Conservation (phyloP, 2,329 filamentous ascomycete genomes). For the Sordariomycetes sp. region DNA sequence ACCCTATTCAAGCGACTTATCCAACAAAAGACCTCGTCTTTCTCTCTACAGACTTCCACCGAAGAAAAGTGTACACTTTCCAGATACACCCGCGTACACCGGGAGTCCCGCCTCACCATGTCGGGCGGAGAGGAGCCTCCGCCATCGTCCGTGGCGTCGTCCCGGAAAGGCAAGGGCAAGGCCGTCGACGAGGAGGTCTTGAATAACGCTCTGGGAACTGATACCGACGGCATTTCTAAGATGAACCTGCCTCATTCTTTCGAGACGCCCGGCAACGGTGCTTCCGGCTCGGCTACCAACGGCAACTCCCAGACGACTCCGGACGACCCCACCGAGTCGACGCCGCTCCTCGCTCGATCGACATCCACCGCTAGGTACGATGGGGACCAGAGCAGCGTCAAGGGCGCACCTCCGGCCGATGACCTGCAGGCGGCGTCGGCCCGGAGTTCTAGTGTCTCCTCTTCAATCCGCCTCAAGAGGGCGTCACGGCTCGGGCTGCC, state of each 20-base stretch:
- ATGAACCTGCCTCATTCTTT: too few relatives aligned
- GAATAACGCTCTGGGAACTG: too few relatives aligned
- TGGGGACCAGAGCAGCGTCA: slow-evolving; percentile 12
- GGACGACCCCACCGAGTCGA: slow-evolving; percentile 24
- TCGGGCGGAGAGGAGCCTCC: not conserved
- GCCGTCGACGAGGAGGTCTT: not conserved
- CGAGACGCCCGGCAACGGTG: too few relatives aligned
- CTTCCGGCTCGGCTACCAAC: too few relatives aligned
- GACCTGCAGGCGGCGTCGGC: slow-evolving; percentile 16
- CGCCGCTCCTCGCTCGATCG: slow-evolving; percentile 33
- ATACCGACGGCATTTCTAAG: too few relatives aligned
- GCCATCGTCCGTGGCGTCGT: not conserved
- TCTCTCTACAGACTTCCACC: not conserved
- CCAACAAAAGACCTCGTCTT: not conserved
- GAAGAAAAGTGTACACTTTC: not conserved
- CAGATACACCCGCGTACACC: not conserved
- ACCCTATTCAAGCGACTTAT: not conserved
- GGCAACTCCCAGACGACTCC: too few relatives aligned
- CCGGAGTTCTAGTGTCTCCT: slow-evolving; percentile 8
- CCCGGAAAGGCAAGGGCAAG: slow-evolving; percentile 4
- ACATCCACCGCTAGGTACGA: slow-evolving; percentile 23
- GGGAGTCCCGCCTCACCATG: not conserved
- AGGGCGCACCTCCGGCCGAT: slow-evolving; percentile 14
- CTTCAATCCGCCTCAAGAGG: slow-evolving; percentile 17
- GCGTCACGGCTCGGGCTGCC: slow-evolving; percentile 51